These are phyloP conservation scores for Microcera coccophila DNA, from an alignment of 2,329 filamentous ascomycete species.

Conservation along the genomic window DNA sequence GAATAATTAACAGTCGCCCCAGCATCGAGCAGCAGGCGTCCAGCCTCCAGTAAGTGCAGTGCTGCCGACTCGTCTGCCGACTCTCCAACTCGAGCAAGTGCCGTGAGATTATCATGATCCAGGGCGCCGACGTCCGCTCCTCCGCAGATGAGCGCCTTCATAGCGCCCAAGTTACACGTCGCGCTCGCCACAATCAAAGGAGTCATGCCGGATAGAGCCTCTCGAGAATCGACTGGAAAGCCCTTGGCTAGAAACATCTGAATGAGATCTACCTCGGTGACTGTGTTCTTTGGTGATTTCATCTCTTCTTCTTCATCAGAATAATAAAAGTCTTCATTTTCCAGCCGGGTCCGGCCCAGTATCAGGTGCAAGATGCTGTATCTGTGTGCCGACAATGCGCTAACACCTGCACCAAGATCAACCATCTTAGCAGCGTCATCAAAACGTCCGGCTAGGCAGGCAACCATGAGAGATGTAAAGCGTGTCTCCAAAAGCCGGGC, in stretches of 20 bases:
- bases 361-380: constrained; percentile 28
- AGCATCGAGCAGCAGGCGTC: constrained; percentile 24
- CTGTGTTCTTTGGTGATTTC: constrained; percentile 7
- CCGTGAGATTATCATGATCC: constrained; percentile 24
- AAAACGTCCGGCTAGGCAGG: constrained; percentile 25
- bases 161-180: constrained; percentile 24
- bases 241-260: constrained; percentile 23
- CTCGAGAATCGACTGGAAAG: constrained; percentile 24
- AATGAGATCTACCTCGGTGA: constrained; percentile 25
- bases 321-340: background rate
- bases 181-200: constrained; percentile 27
- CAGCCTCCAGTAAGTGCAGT: constrained; percentile 18
- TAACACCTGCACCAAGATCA: constrained; percentile 24
- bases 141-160: constrained; percentile 21
- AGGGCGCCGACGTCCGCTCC: constrained; percentile 24
- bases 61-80: constrained; percentile 24
- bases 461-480: constrained; percentile 26
- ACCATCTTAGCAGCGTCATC: constrained; percentile 25
- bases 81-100: constrained; percentile 23
- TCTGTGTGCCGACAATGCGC: constrained; percentile 19
- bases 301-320: constrained; percentile 19
- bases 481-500: constrained; percentile 24
- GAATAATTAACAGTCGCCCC: constrained; percentile 20
- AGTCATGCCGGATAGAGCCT: constrained; percentile 26
- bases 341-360: constrained; percentile 18